phyloP scores from a whole-genome alignment of 441 rosid genomes.

The Pelargonium myrrhifolium region DNA sequence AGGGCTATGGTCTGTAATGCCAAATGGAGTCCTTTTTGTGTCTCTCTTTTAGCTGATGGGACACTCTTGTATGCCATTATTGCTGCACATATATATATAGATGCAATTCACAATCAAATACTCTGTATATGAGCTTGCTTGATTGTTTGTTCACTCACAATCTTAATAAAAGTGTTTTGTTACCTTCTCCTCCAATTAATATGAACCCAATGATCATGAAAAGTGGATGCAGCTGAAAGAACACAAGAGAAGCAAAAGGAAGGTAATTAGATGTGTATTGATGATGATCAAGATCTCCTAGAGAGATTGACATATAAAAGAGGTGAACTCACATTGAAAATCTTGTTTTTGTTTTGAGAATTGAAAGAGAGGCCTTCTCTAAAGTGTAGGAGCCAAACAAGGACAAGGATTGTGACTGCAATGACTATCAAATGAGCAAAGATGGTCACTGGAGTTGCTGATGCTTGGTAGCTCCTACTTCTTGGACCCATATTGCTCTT shows the following conservation, averaged over 20 bases:
- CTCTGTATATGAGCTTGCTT: too few relatives aligned
- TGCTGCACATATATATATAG: conserved; percentile 15
- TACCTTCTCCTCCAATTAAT: conserved; percentile 49
- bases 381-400: conserved; percentile 46
- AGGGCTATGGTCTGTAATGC: conserved; percentile 34
- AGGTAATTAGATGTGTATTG: too few relatives aligned
- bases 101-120: background rate
- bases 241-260: too few relatives aligned
- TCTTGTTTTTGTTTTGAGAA: conserved; percentile 29
- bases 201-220: conserved; percentile 51
- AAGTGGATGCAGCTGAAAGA: conserved; percentile 41
- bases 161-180: background rate
- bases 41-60: conserved; percentile 24
- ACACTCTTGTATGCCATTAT: conserved; percentile 47
- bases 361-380: conserved; percentile 29
- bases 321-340: conserved; percentile 33
- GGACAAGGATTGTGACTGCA: conserved; percentile 35
- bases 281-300: background rate
- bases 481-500: conserved; percentile 23
- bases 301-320: background rate
- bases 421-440: conserved; percentile 35
- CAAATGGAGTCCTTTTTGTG: conserved; percentile 28
- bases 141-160: too few relatives aligned
- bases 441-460: conserved; percentile 30
- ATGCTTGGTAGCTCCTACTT: conserved; percentile 28